A percentile compares a stretch with the other conserved stretches of the same genome.
phyloP scores from a whole-genome alignment of 2,329 filamentous ascomycete species.

The Pseudocercospora fuligena region DNA sequence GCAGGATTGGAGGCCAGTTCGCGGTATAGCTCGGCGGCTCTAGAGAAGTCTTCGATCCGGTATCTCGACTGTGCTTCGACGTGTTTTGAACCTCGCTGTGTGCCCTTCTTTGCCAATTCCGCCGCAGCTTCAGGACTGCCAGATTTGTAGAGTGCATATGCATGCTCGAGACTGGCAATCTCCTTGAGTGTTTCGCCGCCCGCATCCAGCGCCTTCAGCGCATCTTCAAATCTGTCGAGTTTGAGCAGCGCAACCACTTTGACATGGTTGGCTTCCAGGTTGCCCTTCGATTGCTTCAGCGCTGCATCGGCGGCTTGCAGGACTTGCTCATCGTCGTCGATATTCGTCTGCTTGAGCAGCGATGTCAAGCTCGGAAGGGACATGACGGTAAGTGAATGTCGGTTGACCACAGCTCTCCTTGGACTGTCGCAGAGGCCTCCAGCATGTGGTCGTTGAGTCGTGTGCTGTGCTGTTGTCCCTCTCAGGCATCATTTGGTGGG shows the following conservation, averaged over 20 bases:
- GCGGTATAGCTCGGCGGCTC: conserved; percentile 68
- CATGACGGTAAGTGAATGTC: conserved; percentile 7
- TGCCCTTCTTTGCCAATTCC: conserved; percentile 50
- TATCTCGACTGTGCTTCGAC: conserved; percentile 72
- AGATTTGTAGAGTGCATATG: conserved; percentile 83
- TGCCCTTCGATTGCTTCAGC: conserved; percentile 63
- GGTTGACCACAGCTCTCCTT: conserved; percentile 21
- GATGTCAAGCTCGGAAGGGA: conserved; percentile 48
- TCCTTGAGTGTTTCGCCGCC: conserved; percentile 65
- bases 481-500: background rate
- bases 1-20: conserved; percentile 57
- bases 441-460: conserved; percentile 15
- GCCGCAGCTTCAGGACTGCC: conserved; percentile 70
- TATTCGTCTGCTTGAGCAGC: conserved; percentile 61
- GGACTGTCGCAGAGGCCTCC: conserved; percentile 12
- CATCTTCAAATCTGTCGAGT: conserved; percentile 81
- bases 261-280: conserved; percentile 67
- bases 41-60: conserved; percentile 72
- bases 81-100: conserved; percentile 60
- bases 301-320: conserved; percentile 66
- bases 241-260: conserved; percentile 77
- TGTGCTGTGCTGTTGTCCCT: background rate
- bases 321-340: conserved; percentile 75
- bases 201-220: conserved; percentile 69
- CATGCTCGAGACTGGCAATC: conserved; percentile 69